These are phyloP conservation scores for Rhodotorula kratochvilovae DNA, from an alignment of 768 basidiomycete genomes.

Conservation along the genomic window DNA sequence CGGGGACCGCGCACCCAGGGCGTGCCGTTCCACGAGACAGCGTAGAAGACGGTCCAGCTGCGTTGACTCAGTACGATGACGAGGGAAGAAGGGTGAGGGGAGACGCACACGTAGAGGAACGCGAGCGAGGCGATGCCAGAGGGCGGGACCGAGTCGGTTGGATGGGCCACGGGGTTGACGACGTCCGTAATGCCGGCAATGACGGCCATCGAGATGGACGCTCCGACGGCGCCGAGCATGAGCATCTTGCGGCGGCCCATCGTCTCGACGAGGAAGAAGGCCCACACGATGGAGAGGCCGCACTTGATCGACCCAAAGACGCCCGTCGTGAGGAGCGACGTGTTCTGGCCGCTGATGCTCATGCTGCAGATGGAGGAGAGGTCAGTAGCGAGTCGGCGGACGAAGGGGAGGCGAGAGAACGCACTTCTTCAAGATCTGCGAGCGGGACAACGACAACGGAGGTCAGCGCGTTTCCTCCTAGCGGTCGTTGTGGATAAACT, in stretches of 20 bases:
- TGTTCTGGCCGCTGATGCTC: slow-evolving; percentile 35
- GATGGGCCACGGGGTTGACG: slow-evolving; percentile 47
- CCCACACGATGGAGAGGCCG: slow-evolving; percentile 48
- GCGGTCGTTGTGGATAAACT: no score
- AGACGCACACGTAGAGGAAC: slow-evolving; percentile 38
- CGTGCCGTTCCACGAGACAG: slow-evolving; percentile 45
- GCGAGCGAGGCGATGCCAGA: slow-evolving; percentile 45
- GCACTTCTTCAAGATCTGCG: slow-evolving; percentile 47
- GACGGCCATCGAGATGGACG: slow-evolving; percentile 47
- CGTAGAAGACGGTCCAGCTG: slow-evolving; percentile 43
- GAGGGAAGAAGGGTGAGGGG: not conserved
- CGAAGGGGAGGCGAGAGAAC: slow-evolving; percentile 16
- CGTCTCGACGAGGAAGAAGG: slow-evolving; percentile 42
- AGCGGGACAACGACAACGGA: no score
- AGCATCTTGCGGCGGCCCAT: slow-evolving; percentile 44
- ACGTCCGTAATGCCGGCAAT: slow-evolving; percentile 54
- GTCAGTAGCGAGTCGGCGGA: no score
- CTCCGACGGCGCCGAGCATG: slow-evolving; percentile 51
- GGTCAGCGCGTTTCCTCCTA: no score
- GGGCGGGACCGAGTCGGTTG: slow-evolving; percentile 10
- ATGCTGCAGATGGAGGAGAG: slow-evolving; percentile 40
- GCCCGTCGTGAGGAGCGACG: slow-evolving; percentile 46
- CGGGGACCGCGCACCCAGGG: slow-evolving; percentile 45
- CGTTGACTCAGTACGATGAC: not conserved
- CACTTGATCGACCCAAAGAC: slow-evolving; percentile 55